phyloP scores from a whole-genome alignment of 2,329 filamentous ascomycete species.

The Penicillium palitans region DNA sequence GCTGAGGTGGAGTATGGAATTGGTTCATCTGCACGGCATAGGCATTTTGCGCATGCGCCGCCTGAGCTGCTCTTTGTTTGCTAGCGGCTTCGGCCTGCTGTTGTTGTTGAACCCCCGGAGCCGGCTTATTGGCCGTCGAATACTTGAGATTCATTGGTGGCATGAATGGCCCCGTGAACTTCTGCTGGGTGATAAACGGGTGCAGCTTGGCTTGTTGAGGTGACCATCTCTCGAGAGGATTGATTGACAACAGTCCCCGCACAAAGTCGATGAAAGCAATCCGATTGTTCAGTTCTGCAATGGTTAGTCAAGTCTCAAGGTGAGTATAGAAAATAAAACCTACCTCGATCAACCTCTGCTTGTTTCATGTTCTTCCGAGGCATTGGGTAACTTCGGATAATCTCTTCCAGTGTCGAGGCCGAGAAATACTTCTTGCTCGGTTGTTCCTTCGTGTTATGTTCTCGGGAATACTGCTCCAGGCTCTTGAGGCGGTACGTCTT shows the following conservation, averaged over 20 bases:
- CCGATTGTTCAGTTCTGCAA: conserved; percentile 93
- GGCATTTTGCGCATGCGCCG: conserved; percentile 68
- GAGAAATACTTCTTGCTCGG: conserved; percentile 99
- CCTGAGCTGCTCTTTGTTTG: conserved; percentile 75
- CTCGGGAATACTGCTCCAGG: conserved; percentile 96
- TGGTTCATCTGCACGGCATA: conserved; percentile 66
- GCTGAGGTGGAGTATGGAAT: conserved; percentile 52
- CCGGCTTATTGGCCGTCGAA: conserved; percentile 79
- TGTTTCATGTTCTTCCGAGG: conserved; percentile 99
- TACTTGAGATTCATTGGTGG: conserved; percentile 96
- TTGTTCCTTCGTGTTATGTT: conserved; percentile 95
- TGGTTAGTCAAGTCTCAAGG: conserved; percentile 17
- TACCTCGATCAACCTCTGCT: conserved; percentile 93
- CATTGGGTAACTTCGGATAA: conserved; percentile 98
- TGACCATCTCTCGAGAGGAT: conserved; percentile 94
- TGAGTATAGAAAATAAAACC: conserved; percentile 25
- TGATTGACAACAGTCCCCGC: conserved; percentile 86
- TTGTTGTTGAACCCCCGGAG: conserved; percentile 91
- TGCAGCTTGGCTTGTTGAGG: conserved; percentile 96
- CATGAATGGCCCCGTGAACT: conserved; percentile 93
- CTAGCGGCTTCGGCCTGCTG: conserved; percentile 91
- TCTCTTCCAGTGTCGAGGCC: conserved; percentile 88
- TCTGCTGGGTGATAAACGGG: conserved; percentile 97
- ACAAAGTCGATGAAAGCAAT: conserved; percentile 98
- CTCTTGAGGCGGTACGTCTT: conserved; percentile 90